Conservation (phyloP, 495 filamentous ascomycete species). For the Lophiotrema nucula region DNA sequence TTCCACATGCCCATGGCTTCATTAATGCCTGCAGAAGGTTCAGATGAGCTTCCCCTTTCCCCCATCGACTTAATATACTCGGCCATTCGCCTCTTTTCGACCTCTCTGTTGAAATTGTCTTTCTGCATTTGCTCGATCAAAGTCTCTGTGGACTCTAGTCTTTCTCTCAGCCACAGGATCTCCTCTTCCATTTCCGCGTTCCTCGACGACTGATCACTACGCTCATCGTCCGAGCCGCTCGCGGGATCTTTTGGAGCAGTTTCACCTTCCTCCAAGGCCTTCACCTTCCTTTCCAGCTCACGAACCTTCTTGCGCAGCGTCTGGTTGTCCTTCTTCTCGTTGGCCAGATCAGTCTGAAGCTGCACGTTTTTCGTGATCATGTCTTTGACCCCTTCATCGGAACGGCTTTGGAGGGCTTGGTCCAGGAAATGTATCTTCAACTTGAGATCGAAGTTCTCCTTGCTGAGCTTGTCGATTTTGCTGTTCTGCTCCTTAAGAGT, state of each 20-base stretch:
- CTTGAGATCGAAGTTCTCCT: constrained; percentile 97
- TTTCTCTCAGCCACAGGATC: constrained; percentile 75
- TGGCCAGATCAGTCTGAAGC: constrained; percentile 81
- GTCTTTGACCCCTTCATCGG: constrained; percentile 94
- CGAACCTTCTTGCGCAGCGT: constrained; percentile 71
- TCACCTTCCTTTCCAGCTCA: constrained; percentile 80
- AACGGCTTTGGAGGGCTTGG: constrained; percentile 86
- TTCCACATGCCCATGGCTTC: constrained; percentile 94
- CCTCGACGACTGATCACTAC: constrained; percentile 59
- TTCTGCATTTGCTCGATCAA: constrained; percentile 78
- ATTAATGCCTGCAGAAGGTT: constrained; percentile 68
- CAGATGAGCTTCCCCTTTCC: constrained; percentile 59
- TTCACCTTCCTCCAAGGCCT: constrained; percentile 66
- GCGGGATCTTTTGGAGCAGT: constrained; percentile 50
- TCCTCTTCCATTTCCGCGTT: constrained; percentile 80
- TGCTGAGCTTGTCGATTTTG: constrained; percentile 90
- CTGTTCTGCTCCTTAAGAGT: constrained; percentile 96
- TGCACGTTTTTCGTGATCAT: constrained; percentile 97
- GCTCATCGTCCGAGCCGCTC: constrained; percentile 48
- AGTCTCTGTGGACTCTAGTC: constrained; percentile 74
- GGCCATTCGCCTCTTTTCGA: constrained; percentile 76
- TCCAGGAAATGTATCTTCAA: constrained; percentile 96
- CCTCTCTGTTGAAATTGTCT: constrained; percentile 71
- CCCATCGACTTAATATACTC: constrained; percentile 74
- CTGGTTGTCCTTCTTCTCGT: constrained; percentile 85